Conservation (phyloP, 73 alveolate genomes). For the Effrenium voratum region DNA sequence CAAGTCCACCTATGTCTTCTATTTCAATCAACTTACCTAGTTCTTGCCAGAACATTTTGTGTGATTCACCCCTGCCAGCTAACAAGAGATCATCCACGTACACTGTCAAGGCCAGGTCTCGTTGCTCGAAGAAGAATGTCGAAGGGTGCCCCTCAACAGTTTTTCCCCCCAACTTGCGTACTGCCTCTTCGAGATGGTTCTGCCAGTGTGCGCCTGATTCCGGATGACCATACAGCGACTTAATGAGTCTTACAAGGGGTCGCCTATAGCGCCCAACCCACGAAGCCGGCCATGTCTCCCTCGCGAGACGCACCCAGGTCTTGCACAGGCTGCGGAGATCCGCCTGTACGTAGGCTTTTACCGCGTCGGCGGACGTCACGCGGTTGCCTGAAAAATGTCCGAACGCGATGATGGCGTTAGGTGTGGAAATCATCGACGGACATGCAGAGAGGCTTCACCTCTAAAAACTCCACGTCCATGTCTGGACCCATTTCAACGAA, state of each 20-base stretch:
- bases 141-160: no score
- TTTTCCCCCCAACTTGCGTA: no score
- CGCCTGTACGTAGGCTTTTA: neutral
- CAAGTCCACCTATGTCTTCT: neutral
- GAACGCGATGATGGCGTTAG: neutral
- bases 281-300: neutral
- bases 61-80: neutral
- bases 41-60: neutral
- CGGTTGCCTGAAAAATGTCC: neutral
- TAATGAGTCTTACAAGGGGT: neutral
- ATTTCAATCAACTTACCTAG: neutral
- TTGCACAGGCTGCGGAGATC: neutral
- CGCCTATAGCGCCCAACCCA: neutral
- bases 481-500: neutral
- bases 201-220: neutral
- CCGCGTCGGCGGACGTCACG: neutral
- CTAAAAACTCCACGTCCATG: neutral
- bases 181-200: no score
- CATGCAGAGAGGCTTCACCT: neutral
- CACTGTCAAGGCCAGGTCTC: neutral
- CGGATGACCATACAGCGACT: neutral
- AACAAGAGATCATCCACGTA: neutral
- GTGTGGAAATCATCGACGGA: neutral
- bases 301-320: constrained; percentile 13
- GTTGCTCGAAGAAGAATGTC: neutral